Evolutionary conservation across 306 rosid genomes (phyloP).

Genomic region (Fagus sylvatica): DNA sequence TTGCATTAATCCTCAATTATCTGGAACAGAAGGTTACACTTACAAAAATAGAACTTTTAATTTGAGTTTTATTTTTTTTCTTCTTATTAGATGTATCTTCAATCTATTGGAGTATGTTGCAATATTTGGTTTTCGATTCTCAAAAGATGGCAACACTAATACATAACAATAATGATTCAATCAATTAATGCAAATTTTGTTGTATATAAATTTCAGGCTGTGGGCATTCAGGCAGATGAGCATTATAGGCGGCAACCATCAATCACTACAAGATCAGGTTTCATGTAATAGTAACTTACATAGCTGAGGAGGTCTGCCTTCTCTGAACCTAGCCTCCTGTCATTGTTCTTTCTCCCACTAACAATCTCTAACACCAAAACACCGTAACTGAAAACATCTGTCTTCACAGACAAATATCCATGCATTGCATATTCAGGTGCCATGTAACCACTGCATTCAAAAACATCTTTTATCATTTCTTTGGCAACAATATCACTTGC

Average conservation of each 20-base stretch:
- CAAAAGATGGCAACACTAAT: not conserved
- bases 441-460: constrained; percentile 76
- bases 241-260: not conserved
- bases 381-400: constrained; percentile 88
- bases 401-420: constrained; percentile 83
- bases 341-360: constrained; percentile 79
- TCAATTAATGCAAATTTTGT: too few relatives aligned
- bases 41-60: not conserved
- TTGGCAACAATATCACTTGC: not conserved
- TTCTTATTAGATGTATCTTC: not conserved
- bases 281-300: constrained; percentile 45
- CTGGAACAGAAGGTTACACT: not conserved
- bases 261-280: not conserved
- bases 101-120: not conserved
- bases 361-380: constrained; percentile 76
- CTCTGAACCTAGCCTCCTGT: constrained; percentile 44
- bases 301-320: constrained; percentile 73
- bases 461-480: constrained; percentile 10
- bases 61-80: not conserved
- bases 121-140: not conserved
- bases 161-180: too few relatives aligned
- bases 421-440: constrained; percentile 90
- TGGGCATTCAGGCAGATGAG: too few relatives aligned
- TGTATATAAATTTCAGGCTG: not conserved
- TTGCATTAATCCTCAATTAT: not conserved